phyloP scores from a whole-genome alignment of 495 filamentous ascomycete genomes.

The Collariella sp. region DNA sequence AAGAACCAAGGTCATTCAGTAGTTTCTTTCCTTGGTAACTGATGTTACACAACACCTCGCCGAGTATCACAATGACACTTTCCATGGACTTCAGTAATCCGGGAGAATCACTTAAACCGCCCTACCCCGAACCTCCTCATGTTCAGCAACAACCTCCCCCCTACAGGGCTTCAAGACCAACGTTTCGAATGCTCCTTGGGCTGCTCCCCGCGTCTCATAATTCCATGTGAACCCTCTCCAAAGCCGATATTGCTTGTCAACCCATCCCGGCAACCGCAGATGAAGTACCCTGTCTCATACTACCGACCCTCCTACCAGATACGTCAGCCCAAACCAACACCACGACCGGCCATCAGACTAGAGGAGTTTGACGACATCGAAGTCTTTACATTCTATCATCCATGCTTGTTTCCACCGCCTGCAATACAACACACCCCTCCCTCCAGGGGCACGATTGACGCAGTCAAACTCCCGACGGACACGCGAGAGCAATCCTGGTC shows the following conservation, averaged over 20 bases:
- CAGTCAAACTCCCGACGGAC: neutral
- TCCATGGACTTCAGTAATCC: neutral
- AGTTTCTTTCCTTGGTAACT: too few species aligned
- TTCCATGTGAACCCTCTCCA: neutral
- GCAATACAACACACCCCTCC: neutral
- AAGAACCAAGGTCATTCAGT: too few species aligned
- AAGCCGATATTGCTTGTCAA: neutral
- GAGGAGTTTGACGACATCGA: slow-evolving; percentile 5
- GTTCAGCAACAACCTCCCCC: neutral
- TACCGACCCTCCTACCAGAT: neutral
- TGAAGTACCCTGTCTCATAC: neutral
- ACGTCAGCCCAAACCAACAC: neutral
- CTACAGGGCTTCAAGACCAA: neutral
- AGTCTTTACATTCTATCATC: slow-evolving; percentile 15
- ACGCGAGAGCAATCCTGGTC: neutral
- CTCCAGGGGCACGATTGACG: neutral
- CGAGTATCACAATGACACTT: neutral
- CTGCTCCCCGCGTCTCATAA: neutral
- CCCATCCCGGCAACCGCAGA: neutral
- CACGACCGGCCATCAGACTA: neutral
- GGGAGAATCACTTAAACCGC: neutral
- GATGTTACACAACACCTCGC: neutral
- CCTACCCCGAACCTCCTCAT: neutral
- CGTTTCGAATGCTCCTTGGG: neutral
- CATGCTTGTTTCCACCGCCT: slow-evolving; percentile 13